Base-by-base conservation (phyloP, 2,329 filamentous ascomycete species). In the Lecanicillium sp. region DNA sequence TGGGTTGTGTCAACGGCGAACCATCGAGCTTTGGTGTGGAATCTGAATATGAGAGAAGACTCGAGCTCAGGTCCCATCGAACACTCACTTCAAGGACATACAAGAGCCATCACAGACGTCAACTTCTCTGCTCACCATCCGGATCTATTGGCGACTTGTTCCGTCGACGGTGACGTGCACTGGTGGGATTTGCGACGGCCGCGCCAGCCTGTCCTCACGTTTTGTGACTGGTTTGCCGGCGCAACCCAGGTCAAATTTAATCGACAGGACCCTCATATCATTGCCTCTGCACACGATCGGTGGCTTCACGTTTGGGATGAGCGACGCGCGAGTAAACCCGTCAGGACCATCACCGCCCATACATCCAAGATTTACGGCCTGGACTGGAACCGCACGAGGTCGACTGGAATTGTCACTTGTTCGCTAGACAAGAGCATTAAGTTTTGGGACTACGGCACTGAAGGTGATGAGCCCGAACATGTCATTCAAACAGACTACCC, bases 211-310 rank as follows among this genome's bases (percentile, higher is more conserved):
- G 83, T 77, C 9, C 69, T 89, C 40, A 86, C 81, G 0, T 94
- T 92, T 54, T 90, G 84, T 44, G 88, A 95, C 62, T 95, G 88
- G 85, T 86, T 88, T 55, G 87, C 88, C 20, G 89, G 89, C 30
- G 89, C 88, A 9, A 94, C 89, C 1, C 90, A 95, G 57, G 89
- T 95, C 46, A 95, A 95, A 61, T 95, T 86, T 72, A 95, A 89
- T 55, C 78, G 89, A 18, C 85, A 90, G 55, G 80, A 94, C 51
- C 72, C 83, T n/a, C 78, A 92, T 54, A 79, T 95, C 19, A 68
- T 95, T 34, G 90, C 90, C 15, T 95, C 89, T 20, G 87, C 89
- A 9, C 90, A 95, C 62, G 88, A 95, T 59, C 80, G 81, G 35
- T 87, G 80, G 64, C 68, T 95, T 31, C 83, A 86, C 44, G 86